A percentile compares a stretch with the other conserved stretches of the same genome.
Evolutionary conservation across 352 stramenopile species (phyloP).

Genomic region (Pythium apleroticum): DNA sequence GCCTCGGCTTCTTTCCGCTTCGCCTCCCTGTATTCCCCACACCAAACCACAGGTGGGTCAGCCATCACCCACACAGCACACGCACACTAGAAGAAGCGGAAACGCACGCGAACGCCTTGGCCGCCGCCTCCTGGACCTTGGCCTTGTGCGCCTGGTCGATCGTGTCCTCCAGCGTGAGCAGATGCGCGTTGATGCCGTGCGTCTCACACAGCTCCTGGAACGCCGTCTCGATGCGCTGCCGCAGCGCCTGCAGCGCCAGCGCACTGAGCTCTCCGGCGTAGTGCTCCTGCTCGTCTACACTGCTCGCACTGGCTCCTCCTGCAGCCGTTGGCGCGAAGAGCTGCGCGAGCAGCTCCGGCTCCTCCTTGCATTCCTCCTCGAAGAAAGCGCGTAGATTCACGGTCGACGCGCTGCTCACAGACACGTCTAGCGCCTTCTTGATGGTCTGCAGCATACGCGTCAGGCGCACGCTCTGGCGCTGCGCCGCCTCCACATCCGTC

Average conservation of each 20-base stretch:
- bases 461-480: constrained; percentile 37
- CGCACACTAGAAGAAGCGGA: neutral
- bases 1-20: constrained; percentile 19
- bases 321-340: constrained; percentile 36
- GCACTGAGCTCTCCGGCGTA: constrained; percentile 48
- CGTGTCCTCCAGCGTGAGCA: constrained; percentile 48
- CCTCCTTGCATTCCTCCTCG: constrained; percentile 47
- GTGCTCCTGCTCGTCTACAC: constrained; percentile 25
- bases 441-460: constrained; percentile 62
- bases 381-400: constrained; percentile 51
- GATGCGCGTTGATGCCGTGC: constrained; percentile 48
- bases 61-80: neutral
- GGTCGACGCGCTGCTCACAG: constrained; percentile 45
- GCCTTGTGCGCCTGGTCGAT: constrained; percentile 45
- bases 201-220: constrained; percentile 55
- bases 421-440: constrained; percentile 66
- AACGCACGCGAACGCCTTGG: constrained; percentile 28
- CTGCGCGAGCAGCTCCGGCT: constrained; percentile 48
- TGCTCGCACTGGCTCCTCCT: neutral
- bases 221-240: constrained; percentile 51
- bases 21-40: neutral
- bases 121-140: constrained; percentile 36
- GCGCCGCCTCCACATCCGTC: constrained; percentile 16
- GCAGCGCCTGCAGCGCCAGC: constrained; percentile 48
- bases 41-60: too few species aligned